These are phyloP conservation scores for Metschnikowia cubensis DNA, from an alignment of 805 yeast species.

Conservation along the genomic window DNA sequence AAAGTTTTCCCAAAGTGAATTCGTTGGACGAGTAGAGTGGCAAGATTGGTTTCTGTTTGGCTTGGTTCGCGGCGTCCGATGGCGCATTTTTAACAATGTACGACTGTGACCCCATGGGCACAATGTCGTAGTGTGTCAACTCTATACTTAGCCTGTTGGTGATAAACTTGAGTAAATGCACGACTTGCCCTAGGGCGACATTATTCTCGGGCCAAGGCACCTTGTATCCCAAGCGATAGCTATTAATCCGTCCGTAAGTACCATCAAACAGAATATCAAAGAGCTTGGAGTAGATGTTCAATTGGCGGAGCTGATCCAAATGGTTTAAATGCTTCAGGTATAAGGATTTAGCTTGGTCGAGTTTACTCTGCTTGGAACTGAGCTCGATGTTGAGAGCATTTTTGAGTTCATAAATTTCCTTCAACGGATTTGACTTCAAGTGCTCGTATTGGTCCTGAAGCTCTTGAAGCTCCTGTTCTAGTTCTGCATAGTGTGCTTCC, in stretches of 20 bases:
- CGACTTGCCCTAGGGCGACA: conserved; percentile 85
- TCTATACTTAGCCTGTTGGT: conserved; percentile 52
- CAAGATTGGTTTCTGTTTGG: conserved; percentile 36
- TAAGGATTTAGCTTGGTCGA: conserved; percentile 59
- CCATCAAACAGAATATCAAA: conserved; percentile 75
- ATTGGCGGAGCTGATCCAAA: conserved; percentile 63
- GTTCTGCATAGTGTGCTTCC: conserved; percentile 39
- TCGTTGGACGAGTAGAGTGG: conserved; percentile 69
- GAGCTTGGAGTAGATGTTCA: conserved; percentile 80
- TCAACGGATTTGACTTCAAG: conserved; percentile 41
- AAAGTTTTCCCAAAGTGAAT: conserved; percentile 63
- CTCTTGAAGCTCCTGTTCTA: conserved; percentile 46
- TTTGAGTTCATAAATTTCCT: conserved; percentile 42
- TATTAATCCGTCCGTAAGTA: conserved; percentile 79
- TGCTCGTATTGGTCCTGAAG: conserved; percentile 38
- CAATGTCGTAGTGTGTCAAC: conserved; percentile 56
- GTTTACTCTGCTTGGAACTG: conserved; percentile 46
- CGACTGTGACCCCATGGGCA: conserved; percentile 84
- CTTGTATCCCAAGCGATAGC: conserved; percentile 69
- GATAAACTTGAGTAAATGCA: conserved; percentile 64
- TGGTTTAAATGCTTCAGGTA: conserved; percentile 61
- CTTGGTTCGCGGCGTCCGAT: conserved; percentile 11
- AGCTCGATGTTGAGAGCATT: conserved; percentile 58
- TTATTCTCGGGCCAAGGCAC: conserved; percentile 91
- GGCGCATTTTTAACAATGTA: conserved; percentile 52